Evolutionary conservation across 2,329 filamentous ascomycete species (phyloP), one percentile per base, ranked within the genome.

Genomic region (Botrytis byssoidea): DNA sequence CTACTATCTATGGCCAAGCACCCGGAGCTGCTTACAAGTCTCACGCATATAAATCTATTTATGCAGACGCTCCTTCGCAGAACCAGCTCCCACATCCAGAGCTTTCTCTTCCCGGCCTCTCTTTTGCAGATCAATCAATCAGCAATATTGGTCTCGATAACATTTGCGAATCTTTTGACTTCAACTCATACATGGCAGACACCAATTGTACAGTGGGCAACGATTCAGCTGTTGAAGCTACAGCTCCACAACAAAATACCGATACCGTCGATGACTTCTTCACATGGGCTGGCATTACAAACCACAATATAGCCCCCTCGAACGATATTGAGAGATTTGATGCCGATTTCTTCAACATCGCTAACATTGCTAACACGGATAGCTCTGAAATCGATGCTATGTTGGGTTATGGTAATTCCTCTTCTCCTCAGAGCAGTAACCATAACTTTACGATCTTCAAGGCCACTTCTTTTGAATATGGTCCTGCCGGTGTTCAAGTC

Each of bases 31-130:
- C 20, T 14, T 57, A 57, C 12, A 9, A 57, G 10, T 69, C 66
- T 42, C 66, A 69, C 18, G 29, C 48, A 59, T 69, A 69, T 37
- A 29, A 69, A 9, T 69, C 66, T 25, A 57, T 69, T 12, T 69
- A 69, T 57, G 66, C 66, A 25, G 66, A 57, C 6, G n/a, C 18
- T 40, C 18, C 66, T 69, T 37, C 37, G 3, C 29, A 59, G 18
- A 20, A 44, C 10, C 48, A 69, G 6, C 66, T 22, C 32, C 35
- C 46, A 22, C 48, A 14, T 42, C 12, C 66, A 1, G 66, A 32
- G n/a, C 1, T 10, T 16, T 44, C 44, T 9, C 12, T 66, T 37
- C 44, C 20, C 12, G 20, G 32, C 3, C 9, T 48, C 29, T 18
- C 66, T n/a, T 46, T 37, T n/a, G 5, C 25, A 14, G 29, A 37